Percentiles rank a stretch among this genome's conserved stretches.
phyloP scores from a whole-genome alignment of 1,284 basidiomycete genomes.

The Microbotryum silenes-acaulis region DNA sequence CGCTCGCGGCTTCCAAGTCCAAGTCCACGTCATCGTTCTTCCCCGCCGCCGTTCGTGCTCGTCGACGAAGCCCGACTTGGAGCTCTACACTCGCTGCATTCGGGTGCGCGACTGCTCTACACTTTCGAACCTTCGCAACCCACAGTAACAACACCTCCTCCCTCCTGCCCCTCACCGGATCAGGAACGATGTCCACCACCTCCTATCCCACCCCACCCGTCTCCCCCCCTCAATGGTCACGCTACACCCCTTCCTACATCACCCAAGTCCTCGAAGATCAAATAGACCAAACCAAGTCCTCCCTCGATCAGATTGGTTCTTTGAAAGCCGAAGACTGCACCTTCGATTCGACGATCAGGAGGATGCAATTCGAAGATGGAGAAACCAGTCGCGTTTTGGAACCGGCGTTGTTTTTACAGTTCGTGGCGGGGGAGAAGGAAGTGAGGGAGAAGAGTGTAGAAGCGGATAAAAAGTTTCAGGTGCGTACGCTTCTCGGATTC shows the following conservation, averaged over 20 bases:
- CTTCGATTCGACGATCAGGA: conserved; percentile 44
- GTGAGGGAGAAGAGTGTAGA: conserved; percentile 66
- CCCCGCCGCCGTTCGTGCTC: neutral
- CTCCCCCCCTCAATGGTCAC: conserved; percentile 18
- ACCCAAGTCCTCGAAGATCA: conserved; percentile 52
- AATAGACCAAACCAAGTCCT: conserved; percentile 52
- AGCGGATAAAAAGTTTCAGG: conserved; percentile 57
- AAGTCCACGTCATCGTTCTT: neutral
- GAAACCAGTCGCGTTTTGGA: conserved; percentile 50
- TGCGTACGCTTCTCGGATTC: too few relatives aligned
- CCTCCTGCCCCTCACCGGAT: too few relatives aligned
- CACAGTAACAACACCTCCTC: neutral
- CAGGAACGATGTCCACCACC: neutral
- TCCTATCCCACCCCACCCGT: conserved; percentile 13
- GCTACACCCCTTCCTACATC: conserved; percentile 57
- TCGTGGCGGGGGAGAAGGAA: conserved; percentile 61
- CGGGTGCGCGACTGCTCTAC: neutral
- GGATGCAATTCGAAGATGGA: conserved; percentile 55
- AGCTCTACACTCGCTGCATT: neutral
- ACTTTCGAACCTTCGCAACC: neutral
- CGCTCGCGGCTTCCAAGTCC: neutral
- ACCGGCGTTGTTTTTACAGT: conserved; percentile 66
- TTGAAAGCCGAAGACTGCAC: conserved; percentile 52
- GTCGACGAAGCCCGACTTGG: neutral
- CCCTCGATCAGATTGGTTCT: conserved; percentile 57